Evolutionary conservation across 23 red algal species (phyloP), one percentile per base, ranked within the genome.

Genomic region (Gracilaria gracilis): DNA sequence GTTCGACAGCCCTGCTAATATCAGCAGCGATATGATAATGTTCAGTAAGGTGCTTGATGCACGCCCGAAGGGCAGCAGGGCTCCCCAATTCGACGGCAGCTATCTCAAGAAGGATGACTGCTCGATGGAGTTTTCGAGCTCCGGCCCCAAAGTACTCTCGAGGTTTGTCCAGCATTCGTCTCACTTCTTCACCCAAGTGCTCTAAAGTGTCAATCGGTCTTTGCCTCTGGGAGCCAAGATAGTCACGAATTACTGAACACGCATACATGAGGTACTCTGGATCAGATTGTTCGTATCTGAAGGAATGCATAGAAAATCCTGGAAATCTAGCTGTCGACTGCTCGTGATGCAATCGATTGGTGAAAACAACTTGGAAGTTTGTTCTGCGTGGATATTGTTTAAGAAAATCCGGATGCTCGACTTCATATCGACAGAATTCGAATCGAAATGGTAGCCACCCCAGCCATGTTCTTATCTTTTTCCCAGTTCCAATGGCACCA

Each of bases 371-470:
- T 77, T 77, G 9, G 9, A 77, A 16, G 23, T 50, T 77, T 23
- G 72, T 21, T 77, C 72, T 17, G 42, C 72, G 72, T 25, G 72
- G 72, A 50, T 77, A 82, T 16, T 82, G 79, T 16, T 44, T 46
- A 16, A 62, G 39, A 36, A 82, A 82, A 9, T 42, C 79, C 19
- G 24, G 49, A 29, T 53, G 67, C 46, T 58, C 28, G 17, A 88
- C 47, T 75, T 88, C 84, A 75, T 58, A 39, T 35, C 46, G 84
- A 76, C 84, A 75, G 67, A 88, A 75, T 13, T 55, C 66, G 54
- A 76, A 62, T 61, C 84, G 65, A 54, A 88, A 88, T 20, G 84
- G 84, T 39, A 61, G 70, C 84, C 84, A 88, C 24, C 84, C 84
- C 62, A 39, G 34, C 84, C 84, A 88, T 32, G 37, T 42, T 29